Evolutionary conservation across 1,284 basidiomycete genomes (phyloP), one percentile per base, ranked within the genome.

Genomic region (Sporisorium exsertum): DNA sequence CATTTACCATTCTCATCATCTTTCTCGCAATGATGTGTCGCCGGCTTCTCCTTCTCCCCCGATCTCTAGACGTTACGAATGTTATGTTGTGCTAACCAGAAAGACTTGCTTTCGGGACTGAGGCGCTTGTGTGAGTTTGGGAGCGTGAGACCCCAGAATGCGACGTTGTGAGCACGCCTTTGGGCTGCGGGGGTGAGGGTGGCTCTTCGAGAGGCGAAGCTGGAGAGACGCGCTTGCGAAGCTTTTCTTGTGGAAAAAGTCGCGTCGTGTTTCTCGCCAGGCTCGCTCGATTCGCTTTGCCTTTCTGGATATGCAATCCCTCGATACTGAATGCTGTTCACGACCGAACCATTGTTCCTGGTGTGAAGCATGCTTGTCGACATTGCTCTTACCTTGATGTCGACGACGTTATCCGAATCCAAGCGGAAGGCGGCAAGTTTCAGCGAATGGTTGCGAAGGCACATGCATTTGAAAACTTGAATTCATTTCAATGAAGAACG

Each of bases 41-140:
- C 40, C n/a, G 9, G 40, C 40, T 43, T 16, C 37, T 4, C 37
- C 12, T 40, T 49, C 24, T 20, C 42, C 33, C 16, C 27, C 46
- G 33, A 18, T 50, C 43, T 33, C 15, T 67, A 67, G 64, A 66
- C 59, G 59, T 72, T 64, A 53, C 58, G 60, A 65, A 65, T 65
- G 68, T 59, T 64, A 51, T 18, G 22, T 64, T 40, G 59, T 46
- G 15, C 37, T 40, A 5, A 40, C 18, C 3, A 16, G 16, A 43
- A 16, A 3, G 18, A 6, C 8, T 20, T 20, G 40, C 13, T 12
- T 15, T 3, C 35, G 6, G 13, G 35, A 16, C 18, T 46, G 5
- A 18, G 4, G n/a, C 7, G n/a, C 40, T 20, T 40, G 37, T 40
- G 37, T 40, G 40, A 9, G 49, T 50, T 33, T 43, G 18, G 10